Percentiles rank a stretch among this genome's conserved stretches.
These are phyloP conservation scores for Rosa hybrid DNA, from an alignment of 331 rosid species.

Conservation along the genomic window DNA sequence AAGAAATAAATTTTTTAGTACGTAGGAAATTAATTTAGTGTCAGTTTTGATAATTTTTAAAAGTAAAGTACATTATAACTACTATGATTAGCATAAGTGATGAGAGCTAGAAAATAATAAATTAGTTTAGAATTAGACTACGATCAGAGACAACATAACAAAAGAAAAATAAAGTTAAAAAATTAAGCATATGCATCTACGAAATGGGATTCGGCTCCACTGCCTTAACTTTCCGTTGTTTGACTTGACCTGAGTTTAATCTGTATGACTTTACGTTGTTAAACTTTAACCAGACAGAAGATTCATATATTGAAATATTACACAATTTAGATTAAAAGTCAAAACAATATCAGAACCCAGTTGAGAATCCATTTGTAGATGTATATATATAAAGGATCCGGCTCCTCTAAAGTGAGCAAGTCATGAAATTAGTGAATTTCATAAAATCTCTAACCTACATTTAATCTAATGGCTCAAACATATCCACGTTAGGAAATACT, in stretches of 20 bases:
- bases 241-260: background rate
- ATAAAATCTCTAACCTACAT: too few species aligned
- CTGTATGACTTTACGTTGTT: background rate
- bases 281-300: background rate
- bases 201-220: background rate
- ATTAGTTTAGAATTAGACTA: background rate
- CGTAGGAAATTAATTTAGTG: too few species aligned
- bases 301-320: background rate
- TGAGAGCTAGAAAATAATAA: too few species aligned
- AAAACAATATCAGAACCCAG: background rate
- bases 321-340: background rate
- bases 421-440: too few species aligned
- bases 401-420: too few species aligned
- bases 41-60: too few species aligned
- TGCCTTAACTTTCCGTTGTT: background rate
- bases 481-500: too few species aligned
- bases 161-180: too few species aligned
- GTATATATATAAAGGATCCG: background rate
- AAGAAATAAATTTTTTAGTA: too few species aligned
- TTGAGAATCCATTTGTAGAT: background rate
- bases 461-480: too few species aligned
- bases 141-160: background rate
- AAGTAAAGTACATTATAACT: too few species aligned
- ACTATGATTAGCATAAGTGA: too few species aligned
- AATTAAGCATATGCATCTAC: background rate